Conservation (phyloP, 1,284 basidiomycete species). For the Papiliotrema terrestris region DNA sequence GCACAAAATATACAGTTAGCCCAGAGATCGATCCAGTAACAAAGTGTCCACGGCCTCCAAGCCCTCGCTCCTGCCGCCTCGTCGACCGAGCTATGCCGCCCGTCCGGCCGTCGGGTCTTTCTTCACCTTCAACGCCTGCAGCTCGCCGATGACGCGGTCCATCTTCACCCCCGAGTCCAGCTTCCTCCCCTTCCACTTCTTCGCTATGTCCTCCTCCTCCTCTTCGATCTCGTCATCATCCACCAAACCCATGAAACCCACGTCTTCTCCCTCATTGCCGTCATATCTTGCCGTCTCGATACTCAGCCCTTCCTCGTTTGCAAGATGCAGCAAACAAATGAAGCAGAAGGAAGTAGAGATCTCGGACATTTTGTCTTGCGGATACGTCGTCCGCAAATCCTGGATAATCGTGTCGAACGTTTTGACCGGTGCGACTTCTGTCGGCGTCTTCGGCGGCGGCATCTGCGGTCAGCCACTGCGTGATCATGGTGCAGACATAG, state of each 20-base stretch:
- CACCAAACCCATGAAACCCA: slow-evolving; percentile 37
- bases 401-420: slow-evolving; percentile 81
- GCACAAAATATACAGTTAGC: too few relatives aligned
- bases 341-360: slow-evolving; percentile 99
- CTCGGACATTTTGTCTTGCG: slow-evolving; percentile 90
- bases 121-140: slow-evolving; percentile 46
- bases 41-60: too few relatives aligned
- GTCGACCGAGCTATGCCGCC: slow-evolving; percentile 25
- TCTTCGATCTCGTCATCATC: slow-evolving; percentile 27
- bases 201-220: slow-evolving; percentile 6
- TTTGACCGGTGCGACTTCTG: slow-evolving; percentile 55
- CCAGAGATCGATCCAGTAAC: too few relatives aligned
- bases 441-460: slow-evolving; percentile 52
- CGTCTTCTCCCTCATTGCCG: slow-evolving; percentile 49
- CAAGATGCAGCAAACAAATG: slow-evolving; percentile 92
- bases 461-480: slow-evolving; percentile 3
- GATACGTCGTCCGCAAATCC: slow-evolving; percentile 75
- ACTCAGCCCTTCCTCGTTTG: slow-evolving; percentile 89
- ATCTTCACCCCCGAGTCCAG: slow-evolving; percentile 27
- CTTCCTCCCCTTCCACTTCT: slow-evolving; percentile 8
- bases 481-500: not conserved
- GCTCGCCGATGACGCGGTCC: slow-evolving; percentile 44
- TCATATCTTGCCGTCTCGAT: slow-evolving; percentile 57
- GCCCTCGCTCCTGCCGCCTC: too few relatives aligned
- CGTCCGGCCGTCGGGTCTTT: slow-evolving; percentile 45